Conservation (phyloP, 139 green algal genomes). For the Chlorella sorokiniana region DNA sequence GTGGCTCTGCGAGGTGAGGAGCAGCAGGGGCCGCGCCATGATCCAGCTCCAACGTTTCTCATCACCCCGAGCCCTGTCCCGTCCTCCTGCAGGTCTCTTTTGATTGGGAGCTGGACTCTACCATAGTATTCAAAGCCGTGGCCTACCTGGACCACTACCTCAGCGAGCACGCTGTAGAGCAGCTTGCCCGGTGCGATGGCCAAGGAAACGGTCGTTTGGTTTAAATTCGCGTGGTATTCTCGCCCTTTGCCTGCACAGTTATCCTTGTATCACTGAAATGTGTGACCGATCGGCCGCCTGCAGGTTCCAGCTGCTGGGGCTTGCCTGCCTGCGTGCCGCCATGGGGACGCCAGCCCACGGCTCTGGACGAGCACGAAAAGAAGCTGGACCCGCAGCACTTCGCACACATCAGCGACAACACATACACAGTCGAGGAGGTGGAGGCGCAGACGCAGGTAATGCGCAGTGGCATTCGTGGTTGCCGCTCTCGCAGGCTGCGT, state of each 20-base stretch:
- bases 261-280: too few relatives aligned
- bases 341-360: constrained; percentile 48
- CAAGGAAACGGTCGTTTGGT: not conserved
- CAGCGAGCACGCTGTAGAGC: constrained; percentile 24
- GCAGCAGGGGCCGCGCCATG: not conserved
- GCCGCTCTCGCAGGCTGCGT: not conserved
- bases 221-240: too few relatives aligned
- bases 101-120: constrained; percentile 66
- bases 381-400: constrained; percentile 53
- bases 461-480: not conserved
- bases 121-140: constrained; percentile 62
- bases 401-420: constrained; percentile 56
- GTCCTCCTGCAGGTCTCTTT: constrained; percentile 55
- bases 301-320: constrained; percentile 72
- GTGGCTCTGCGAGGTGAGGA: constrained; percentile 62
- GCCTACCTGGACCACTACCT: constrained; percentile 68
- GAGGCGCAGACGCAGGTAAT: constrained; percentile 57
- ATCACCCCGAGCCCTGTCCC: not conserved
- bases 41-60: constrained; percentile 10
- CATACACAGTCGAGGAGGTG: constrained; percentile 56
- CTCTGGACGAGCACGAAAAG: constrained; percentile 24
- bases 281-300: not conserved
- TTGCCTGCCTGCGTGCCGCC: constrained; percentile 58
- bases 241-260: too few relatives aligned
- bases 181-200: constrained; percentile 14